A percentile compares a stretch with the other conserved stretches of the same genome.
phyloP scores from a whole-genome alignment of 2,329 filamentous ascomycete genomes.

The Ceratocystis cubensis region DNA sequence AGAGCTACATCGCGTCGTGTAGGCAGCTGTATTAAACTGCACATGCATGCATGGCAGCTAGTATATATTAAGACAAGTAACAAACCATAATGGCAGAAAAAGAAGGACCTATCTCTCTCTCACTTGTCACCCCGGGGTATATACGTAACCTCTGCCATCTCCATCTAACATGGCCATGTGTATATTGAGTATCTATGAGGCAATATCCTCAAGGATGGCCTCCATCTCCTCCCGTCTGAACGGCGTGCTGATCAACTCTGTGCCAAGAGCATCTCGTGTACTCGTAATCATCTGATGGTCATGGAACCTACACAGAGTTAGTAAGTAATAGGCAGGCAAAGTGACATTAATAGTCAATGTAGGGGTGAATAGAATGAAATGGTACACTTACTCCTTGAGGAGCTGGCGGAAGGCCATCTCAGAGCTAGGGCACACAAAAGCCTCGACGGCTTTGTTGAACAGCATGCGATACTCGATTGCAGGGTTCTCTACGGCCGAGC shows the following conservation, averaged over 20 bases:
- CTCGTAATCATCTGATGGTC: slow-evolving; percentile 96
- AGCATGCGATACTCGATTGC: slow-evolving; percentile 82
- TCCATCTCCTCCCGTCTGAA: slow-evolving; percentile 83
- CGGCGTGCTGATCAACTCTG: slow-evolving; percentile 73
- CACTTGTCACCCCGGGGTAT: no score
- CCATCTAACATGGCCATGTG: not conserved
- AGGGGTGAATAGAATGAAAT: not conserved
- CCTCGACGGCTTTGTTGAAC: slow-evolving; percentile 90
- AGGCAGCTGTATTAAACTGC: slow-evolving; percentile 3
- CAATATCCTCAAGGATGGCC: slow-evolving; percentile 63
- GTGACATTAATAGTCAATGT: slow-evolving; percentile 24
- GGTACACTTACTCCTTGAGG: slow-evolving; percentile 64
- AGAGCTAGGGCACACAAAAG: slow-evolving; percentile 81
- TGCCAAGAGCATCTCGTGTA: slow-evolving; percentile 71
- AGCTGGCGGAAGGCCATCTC: slow-evolving; percentile 92
- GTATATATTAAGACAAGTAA: not conserved
- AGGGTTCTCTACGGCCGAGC: slow-evolving; percentile 30
- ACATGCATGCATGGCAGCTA: slow-evolving; percentile 10
- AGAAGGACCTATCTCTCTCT: no score
- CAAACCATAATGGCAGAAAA: no score
- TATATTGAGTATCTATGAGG: slow-evolving; percentile 11
- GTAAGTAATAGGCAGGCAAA: slow-evolving; percentile 22
- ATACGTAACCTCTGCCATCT: not conserved
- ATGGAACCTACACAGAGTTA: slow-evolving; percentile 51
- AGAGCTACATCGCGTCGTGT: not conserved